Base-by-base conservation (phyloP, 192 early-diverging fungal genomes). In the Lobosporangium transversale region DNA sequence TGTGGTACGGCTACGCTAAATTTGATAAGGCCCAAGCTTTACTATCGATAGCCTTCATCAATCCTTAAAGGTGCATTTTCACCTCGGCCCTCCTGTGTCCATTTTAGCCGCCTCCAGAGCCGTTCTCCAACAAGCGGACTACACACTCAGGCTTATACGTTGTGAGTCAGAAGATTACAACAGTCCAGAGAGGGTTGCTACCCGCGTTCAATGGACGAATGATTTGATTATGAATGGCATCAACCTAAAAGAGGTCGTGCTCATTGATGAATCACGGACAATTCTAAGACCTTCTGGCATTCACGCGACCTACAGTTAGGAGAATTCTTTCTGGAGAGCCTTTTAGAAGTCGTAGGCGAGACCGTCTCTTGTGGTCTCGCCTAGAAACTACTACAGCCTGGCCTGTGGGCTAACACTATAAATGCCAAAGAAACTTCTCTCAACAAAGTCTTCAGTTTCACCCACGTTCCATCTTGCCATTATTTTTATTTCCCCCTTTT, bases 231-330 rank as follows among this genome's bases (percentile, higher is more conserved):
- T 50, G 11, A 44, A 47, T 37, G 21, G 45, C 50, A 33, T 30
- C 14, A 62, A 51, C 12, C 48, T 62, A 47, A 62, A 62, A 11
- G 0, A 60, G 56, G 64, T 62, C 44, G 29, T 68, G 30, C 65
- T 65, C 59, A 62, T 69, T 26, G 76, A 79, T 54, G 76, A 79
- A 54, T n/a, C n/a, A n/a, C n/a, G n/a, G n/a, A n/a, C n/a, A n/a
- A n/a, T n/a, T n/a, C n/a, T n/a, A n/a, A n/a, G n/a, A n/a, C n/a
- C n/a, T n/a, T n/a, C n/a, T n/a, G n/a, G n/a, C n/a, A n/a, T n/a
- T n/a, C n/a, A n/a, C n/a, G n/a, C n/a, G n/a, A n/a, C n/a, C n/a
- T n/a, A n/a, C n/a, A n/a, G n/a, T n/a, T n/a, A n/a, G n/a, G n/a
- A n/a, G n/a, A n/a, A n/a, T n/a, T n/a, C n/a, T n/a, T n/a, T n/a